phyloP scores from a whole-genome alignment of 768 basidiomycete genomes.

The Boletus eberwhitei region DNA sequence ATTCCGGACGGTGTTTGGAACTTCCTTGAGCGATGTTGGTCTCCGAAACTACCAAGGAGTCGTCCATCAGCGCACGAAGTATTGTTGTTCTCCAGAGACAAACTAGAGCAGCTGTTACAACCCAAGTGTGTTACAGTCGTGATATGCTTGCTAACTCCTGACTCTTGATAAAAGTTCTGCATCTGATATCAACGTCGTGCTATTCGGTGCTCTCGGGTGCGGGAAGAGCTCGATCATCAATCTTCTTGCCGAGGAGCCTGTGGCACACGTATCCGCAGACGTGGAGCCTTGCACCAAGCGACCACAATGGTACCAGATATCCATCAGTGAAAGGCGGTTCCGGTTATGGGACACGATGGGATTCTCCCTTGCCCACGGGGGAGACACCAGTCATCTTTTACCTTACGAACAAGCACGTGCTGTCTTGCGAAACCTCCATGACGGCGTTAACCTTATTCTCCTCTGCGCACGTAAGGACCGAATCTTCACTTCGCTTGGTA shows the following conservation, averaged over 20 bases:
- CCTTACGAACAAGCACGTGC: slow-evolving; percentile 19
- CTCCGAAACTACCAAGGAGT: neutral
- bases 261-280: slow-evolving; percentile 25
- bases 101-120: neutral
- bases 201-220: slow-evolving; percentile 16
- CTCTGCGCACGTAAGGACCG: slow-evolving; percentile 32
- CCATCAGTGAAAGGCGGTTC: slow-evolving; percentile 1
- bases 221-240: slow-evolving; percentile 23
- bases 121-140: neutral
- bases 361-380: slow-evolving; percentile 9
- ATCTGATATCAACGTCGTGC: slow-evolving; percentile 9
- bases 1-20: neutral
- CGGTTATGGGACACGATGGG: slow-evolving; percentile 27
- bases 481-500: slow-evolving; percentile 19
- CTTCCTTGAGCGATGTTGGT: slow-evolving; percentile 6
- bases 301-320: neutral
- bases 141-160: neutral
- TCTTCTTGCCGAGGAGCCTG: slow-evolving; percentile 10
- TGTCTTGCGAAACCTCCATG: slow-evolving; percentile 25
- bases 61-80: neutral
- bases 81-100: neutral
- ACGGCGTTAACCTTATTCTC: slow-evolving; percentile 35
- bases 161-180: neutral
- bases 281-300: slow-evolving; percentile 31
- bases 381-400: neutral